These are phyloP conservation scores for Anthoceros angustus DNA, from an alignment of 225 moss, liverwort and hornwort species.

Conservation along the genomic window DNA sequence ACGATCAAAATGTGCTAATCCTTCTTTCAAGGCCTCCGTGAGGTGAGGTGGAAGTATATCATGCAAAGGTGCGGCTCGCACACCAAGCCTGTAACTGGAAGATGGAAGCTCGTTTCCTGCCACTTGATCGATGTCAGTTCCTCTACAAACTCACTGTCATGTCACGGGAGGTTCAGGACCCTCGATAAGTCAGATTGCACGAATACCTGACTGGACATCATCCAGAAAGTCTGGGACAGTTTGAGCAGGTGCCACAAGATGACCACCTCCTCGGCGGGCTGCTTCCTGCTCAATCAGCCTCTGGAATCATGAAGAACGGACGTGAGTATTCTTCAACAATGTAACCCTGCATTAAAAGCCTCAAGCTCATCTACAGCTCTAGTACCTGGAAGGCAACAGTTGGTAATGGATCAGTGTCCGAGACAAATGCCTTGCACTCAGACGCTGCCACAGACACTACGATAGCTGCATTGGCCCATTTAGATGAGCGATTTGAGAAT, in stretches of 20 bases:
- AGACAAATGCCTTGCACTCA: conserved; percentile 36
- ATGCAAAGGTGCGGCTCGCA: conserved; percentile 51
- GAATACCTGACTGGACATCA: conserved; percentile 45
- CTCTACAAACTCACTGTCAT: neutral
- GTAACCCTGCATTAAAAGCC: neutral
- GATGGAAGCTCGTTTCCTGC: conserved; percentile 53
- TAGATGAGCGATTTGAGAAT: conserved; percentile 78
- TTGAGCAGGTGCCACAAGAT: conserved; percentile 76
- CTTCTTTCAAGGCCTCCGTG: conserved; percentile 56
- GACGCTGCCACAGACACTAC: conserved; percentile 65
- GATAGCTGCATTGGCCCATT: conserved; percentile 92
- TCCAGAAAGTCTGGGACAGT: conserved; percentile 81
- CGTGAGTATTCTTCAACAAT: neutral
- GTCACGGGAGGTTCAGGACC: neutral
- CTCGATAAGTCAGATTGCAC: neutral
- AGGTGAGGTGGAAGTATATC: conserved; percentile 60
- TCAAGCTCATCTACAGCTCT: neutral
- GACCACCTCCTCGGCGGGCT: conserved; percentile 71
- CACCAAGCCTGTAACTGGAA: conserved; percentile 91
- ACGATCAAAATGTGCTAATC: conserved; percentile 45
- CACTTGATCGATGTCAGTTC: neutral
- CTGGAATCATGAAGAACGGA: conserved; percentile 18
- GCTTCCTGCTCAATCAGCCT: conserved; percentile 72
- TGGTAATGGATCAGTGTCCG: conserved; percentile 45
- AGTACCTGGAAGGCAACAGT: conserved; percentile 85